Base-by-base conservation (phyloP, 345 rosid species). In the Salix purpurea region DNA sequence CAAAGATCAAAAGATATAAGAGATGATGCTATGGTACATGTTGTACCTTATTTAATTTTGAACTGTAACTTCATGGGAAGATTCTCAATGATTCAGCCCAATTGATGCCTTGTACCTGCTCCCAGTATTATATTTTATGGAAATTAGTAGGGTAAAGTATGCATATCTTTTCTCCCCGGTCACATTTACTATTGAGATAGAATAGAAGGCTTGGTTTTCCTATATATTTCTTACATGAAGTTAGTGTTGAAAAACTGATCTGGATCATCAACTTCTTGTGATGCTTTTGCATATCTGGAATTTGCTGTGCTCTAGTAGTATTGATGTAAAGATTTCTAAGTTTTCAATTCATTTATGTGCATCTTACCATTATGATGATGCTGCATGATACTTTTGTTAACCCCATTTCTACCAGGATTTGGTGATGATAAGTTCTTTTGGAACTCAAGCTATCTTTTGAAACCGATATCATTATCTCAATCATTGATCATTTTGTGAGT, bases 1-100 rank as follows among this genome's bases (percentile, higher is more conserved):
- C 91, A 7, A 90, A 90, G 80, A 73, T 80, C 23, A 76, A 56
- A 68, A 65, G 76, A 44, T 72, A 77, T 84, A 84, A 81, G 83
- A 86, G 90, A 85, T 77, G 85, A 64, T 83, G 83, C 73, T 64
- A 52, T 71, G 28, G 73, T 52, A 39, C 15, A 67, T 70, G 46
- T 21, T 80, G 61, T 65, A 39, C 64, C 34, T 21, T 62, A 44
- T 76, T 78, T 72, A 74, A 58, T 72, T 48, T 75, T 78, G 12
- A 28, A 64, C 54, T 74, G 67, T 75, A 80, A 56, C 70, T 71
- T 65, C 36, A 32, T 62, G 44, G 65, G 48, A 65, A 68, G 62
- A 65, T 77, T 34, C 54, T 60, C 73, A 37, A 9, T 62, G 74
- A 34, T 79, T 74, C 69, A 40, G 76, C 39, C 24, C 32, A 65